Conservation (phyloP, 2,329 filamentous ascomycete genomes). For the Fusarium tricinctum region DNA sequence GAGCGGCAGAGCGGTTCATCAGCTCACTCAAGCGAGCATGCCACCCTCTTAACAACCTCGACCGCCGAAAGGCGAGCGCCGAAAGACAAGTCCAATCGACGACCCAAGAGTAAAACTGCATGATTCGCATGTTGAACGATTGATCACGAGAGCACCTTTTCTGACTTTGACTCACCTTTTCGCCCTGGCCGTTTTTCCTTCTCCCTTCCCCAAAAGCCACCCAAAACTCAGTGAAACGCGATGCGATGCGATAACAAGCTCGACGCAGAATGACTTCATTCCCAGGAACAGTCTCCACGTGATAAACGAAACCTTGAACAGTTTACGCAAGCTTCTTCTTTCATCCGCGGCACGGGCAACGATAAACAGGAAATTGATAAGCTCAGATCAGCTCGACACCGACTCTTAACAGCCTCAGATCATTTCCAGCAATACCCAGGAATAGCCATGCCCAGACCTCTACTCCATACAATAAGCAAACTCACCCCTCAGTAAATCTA, state of each 20-base stretch:
- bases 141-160: conserved; percentile 34
- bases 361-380: conserved; percentile 14
- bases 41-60: conserved; percentile 44
- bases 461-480: conserved; percentile 20
- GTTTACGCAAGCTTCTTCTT: conserved; percentile 6
- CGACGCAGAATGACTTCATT: conserved; percentile 33
- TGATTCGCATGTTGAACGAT: conserved; percentile 33
- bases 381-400: conserved; percentile 40
- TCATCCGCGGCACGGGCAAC: conserved; percentile 22
- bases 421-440: conserved; percentile 4
- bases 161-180: conserved; percentile 17
- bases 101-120: conserved; percentile 27
- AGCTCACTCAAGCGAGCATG: conserved; percentile 48
- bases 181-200: conserved; percentile 9
- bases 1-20: conserved; percentile 30
- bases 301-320: conserved; percentile 29
- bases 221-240: conserved; percentile 19
- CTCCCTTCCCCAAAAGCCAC: neutral
- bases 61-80: conserved; percentile 40
- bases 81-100: conserved; percentile 17
- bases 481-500: conserved; percentile 7
- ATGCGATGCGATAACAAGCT: conserved; percentile 20
- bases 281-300: conserved; percentile 37
- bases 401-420: conserved; percentile 37
- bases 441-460: conserved; percentile 17